Evolutionary conservation across 2,329 filamentous ascomycete genomes (phyloP), one percentile per base, ranked within the genome.

Genomic region (Aspergillus glaucus): DNA sequence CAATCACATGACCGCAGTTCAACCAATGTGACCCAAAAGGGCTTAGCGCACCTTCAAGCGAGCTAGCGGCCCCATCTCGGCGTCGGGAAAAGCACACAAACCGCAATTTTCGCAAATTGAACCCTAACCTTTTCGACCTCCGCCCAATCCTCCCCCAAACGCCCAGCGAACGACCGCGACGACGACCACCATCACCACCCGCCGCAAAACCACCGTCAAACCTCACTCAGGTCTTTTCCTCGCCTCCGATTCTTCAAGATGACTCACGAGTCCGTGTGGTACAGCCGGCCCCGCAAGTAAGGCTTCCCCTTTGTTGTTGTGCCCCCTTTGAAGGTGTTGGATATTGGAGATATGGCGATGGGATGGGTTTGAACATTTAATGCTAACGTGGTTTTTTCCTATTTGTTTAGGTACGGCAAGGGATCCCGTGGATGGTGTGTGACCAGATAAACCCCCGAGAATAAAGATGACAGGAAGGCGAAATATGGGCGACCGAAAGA

Each of bases 241-340:
- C 60, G 55, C 56, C 60, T 58, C 56, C 59, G 69, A 70, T 72
- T 60, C 64, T 74, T 76, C 76, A 85, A 70, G 71, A 88, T 88
- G 85, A 85, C 85, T 77, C 85, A 88, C 90, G 92, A 97, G 82
- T 90, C 87, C 73, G 90, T 97, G 79, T 98, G 92, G 91, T 95
- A 94, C 86, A 95, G 90, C 72, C 91, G 93, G 76, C 93, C 93
- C 72, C 87, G 91, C 78, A 89, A 77, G 75, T 95, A 94, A 65
- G 64, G 56, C 51, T 46, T 47, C 46, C 40, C 24, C 14, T 41
- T 43, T 41, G 21, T 10, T 22, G 39, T 41, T 36, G 34, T 39
- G 50, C 46, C 43, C 48, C 34, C 34, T 34, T 53, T 55, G 53
- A 22, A 43, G 43, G 51, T n/a, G 34, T 36, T n/a, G 37, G 17